Conservation (phyloP, 768 basidiomycete species). For the Inosperma sp. region DNA sequence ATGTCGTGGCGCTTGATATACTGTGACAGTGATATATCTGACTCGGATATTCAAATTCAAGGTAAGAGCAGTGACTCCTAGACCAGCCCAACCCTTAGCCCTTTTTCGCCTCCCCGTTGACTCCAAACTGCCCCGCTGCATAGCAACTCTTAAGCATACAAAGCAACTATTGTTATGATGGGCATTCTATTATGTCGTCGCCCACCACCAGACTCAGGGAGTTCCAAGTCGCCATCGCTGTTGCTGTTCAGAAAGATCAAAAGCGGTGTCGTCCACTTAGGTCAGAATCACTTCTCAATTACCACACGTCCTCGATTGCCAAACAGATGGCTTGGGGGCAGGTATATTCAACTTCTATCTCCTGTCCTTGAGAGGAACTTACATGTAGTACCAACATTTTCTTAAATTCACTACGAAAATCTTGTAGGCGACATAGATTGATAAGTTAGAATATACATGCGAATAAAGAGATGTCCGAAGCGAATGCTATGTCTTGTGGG, state of each 20-base stretch:
- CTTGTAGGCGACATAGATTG: too few relatives aligned
- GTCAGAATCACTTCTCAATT: slow-evolving; percentile 1
- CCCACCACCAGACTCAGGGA: slow-evolving; percentile 1
- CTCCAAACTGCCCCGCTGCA: neutral
- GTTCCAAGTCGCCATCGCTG: neutral
- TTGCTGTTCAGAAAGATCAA: neutral
- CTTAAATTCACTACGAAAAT: too few relatives aligned
- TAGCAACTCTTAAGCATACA: neutral
- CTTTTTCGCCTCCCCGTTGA: neutral
- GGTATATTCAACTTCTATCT: too few relatives aligned
- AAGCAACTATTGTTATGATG: neutral
- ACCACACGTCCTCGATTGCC: neutral
- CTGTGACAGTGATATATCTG: too few relatives aligned
- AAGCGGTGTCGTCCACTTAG: neutral
- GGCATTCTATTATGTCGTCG: neutral
- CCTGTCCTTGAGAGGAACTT: too few relatives aligned
- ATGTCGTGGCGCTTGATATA: too few relatives aligned
- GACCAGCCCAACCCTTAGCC: neutral
- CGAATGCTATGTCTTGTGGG: too few relatives aligned
- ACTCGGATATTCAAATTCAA: too few relatives aligned
- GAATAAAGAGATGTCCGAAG: too few relatives aligned
- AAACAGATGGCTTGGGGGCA: neutral
- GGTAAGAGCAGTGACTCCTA: neutral
- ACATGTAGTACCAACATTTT: too few relatives aligned
- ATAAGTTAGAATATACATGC: too few relatives aligned